These are phyloP conservation scores for Tephrocybe sp. DNA, from an alignment of 768 basidiomycete genomes.

Conservation along the genomic window DNA sequence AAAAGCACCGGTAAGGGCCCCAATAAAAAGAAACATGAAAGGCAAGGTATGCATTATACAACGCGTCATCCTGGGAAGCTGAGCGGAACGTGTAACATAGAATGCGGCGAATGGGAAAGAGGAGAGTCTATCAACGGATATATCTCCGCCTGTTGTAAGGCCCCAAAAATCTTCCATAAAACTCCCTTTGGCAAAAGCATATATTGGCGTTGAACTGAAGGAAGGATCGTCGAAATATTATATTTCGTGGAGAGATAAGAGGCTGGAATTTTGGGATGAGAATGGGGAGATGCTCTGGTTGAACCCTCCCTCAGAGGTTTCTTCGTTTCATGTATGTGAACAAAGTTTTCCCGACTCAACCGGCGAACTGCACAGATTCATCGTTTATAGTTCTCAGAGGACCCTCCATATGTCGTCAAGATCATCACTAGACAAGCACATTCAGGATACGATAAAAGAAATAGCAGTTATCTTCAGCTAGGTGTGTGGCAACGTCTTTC, in stretches of 20 bases:
- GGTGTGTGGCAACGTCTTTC: slow-evolving; percentile 1
- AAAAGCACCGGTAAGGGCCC: background rate
- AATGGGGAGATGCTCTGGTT: background rate
- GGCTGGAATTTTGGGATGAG: background rate
- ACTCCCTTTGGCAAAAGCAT: slow-evolving; percentile 3
- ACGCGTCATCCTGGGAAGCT: background rate
- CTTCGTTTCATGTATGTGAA: background rate
- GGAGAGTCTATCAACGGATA: background rate
- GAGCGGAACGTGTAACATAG: background rate
- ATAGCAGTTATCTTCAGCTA: slow-evolving; percentile 5
- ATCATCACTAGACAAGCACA: background rate
- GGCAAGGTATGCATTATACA: slow-evolving; percentile 8
- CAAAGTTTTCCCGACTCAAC: background rate
- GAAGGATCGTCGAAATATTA: background rate
- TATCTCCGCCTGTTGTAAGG: background rate
- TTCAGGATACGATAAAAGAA: background rate
- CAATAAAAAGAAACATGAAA: slow-evolving; percentile 16
- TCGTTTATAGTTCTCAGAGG: background rate
- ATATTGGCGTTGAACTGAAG: background rate
- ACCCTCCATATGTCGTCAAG: background rate
- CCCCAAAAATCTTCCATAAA: background rate
- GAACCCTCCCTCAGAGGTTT: background rate
- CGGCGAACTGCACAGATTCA: background rate
- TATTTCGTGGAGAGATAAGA: background rate
- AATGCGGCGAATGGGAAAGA: background rate